Conservation (phyloP, 148 eudicot genomes). For the Silene conica region DNA sequence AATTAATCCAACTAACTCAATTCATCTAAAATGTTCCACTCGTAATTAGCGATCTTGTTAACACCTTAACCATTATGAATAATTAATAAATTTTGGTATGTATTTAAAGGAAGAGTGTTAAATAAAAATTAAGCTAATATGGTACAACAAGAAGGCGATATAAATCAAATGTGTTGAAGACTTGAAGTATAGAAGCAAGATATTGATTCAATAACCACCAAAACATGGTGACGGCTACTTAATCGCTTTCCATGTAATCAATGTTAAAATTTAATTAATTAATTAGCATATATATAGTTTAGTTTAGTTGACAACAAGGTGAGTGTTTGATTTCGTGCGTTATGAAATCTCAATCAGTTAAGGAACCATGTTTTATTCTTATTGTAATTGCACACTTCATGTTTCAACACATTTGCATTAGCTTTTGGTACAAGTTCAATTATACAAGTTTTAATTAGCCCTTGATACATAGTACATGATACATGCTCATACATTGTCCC, state of each 20-base stretch:
- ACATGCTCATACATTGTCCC: no score
- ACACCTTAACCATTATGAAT: no score
- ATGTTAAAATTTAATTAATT: not conserved
- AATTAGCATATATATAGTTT: not conserved
- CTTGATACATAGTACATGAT: no score
- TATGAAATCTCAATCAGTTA: constrained; percentile 64
- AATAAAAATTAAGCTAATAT: not conserved
- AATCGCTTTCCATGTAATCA: constrained; percentile 25
- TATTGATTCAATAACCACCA: constrained; percentile 49
- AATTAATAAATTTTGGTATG: not conserved
- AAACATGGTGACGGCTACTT: constrained; percentile 20
- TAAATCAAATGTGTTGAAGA: not conserved
- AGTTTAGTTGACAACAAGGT: constrained; percentile 22
- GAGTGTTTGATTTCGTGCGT: constrained; percentile 64
- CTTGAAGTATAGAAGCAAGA: constrained; percentile 22
- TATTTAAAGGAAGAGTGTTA: not conserved
- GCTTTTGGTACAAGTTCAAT: constrained; percentile 12
- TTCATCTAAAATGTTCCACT: no score
- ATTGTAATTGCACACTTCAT: constrained; percentile 11
- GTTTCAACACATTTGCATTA: constrained; percentile 2
- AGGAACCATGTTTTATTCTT: constrained; percentile 44
- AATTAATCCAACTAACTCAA: no score
- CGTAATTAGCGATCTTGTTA: no score
- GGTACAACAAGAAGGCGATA: no score
- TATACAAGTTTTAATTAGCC: no score